A percentile compares a stretch with the other conserved stretches of the same genome.
phyloP scores from a whole-genome alignment of 1,139 yeast genomes.

The Debaryomycetaceae sp. region DNA sequence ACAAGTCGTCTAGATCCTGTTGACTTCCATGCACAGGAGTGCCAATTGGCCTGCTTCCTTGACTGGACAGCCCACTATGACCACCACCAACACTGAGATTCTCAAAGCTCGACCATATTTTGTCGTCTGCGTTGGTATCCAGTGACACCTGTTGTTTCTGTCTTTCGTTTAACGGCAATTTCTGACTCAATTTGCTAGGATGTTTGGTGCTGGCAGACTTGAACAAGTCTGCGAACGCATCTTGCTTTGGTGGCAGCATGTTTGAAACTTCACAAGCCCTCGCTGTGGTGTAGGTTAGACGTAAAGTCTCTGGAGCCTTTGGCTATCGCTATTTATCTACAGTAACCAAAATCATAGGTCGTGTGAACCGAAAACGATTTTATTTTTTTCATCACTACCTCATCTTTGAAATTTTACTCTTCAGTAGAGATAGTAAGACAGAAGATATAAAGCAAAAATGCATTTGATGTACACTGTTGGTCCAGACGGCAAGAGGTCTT shows the following conservation, averaged over 20 bases:
- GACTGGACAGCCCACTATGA: not conserved
- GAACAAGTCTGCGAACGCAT: constrained; percentile 47
- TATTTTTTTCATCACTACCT: constrained; percentile 3
- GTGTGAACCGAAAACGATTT: constrained; percentile 1
- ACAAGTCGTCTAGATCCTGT: constrained; percentile 1
- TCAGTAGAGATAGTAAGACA: not conserved
- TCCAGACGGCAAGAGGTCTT: constrained; percentile 90
- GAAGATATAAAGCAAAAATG: constrained; percentile 43
- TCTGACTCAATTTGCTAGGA: constrained; percentile 8
- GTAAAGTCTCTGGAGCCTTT: not conserved
- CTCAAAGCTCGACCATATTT: not conserved
- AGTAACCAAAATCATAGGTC: not conserved
- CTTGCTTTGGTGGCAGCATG: constrained; percentile 40
- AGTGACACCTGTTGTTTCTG: constrained; percentile 12
- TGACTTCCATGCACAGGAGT: not conserved
- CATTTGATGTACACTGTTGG: constrained; percentile 98
- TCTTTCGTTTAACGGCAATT: constrained; percentile 18
- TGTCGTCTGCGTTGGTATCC: not conserved
- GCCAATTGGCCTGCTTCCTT: not conserved
- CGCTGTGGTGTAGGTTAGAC: not conserved
- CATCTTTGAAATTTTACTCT: constrained; percentile 5
- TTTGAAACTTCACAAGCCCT: not conserved
- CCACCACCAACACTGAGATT: not conserved
- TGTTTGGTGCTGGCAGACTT: constrained; percentile 26
- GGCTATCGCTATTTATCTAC: not conserved